These are phyloP conservation scores for Pilatotrama ljubarskyi DNA, from an alignment of 768 basidiomycete genomes.

Conservation along the genomic window DNA sequence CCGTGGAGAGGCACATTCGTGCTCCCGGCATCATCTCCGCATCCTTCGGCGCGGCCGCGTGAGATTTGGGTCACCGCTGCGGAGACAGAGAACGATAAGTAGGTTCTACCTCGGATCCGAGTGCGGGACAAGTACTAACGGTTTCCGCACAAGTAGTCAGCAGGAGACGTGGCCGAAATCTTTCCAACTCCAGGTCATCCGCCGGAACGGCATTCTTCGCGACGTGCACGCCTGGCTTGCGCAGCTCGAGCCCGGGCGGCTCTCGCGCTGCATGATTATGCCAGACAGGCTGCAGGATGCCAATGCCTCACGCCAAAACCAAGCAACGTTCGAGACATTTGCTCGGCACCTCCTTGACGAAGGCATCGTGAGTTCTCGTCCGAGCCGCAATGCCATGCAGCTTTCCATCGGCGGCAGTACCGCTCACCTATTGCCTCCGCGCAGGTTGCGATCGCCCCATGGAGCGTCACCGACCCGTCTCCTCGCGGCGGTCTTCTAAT, in stretches of 20 bases:
- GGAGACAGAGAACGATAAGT: slow-evolving; percentile 74
- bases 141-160: slow-evolving; percentile 37
- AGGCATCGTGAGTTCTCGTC: slow-evolving; percentile 45
- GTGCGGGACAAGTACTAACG: slow-evolving; percentile 6
- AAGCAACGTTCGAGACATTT: slow-evolving; percentile 54
- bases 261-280: slow-evolving; percentile 54
- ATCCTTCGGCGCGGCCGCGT: slow-evolving; percentile 44
- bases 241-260: slow-evolving; percentile 38
- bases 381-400: background rate
- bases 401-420: background rate
- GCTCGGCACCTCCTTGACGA: slow-evolving; percentile 52
- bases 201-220: slow-evolving; percentile 41
- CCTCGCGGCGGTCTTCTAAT: slow-evolving; percentile 47
- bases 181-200: slow-evolving; percentile 44
- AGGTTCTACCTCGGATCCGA: slow-evolving; percentile 33
- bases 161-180: slow-evolving; percentile 55
- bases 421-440: slow-evolving; percentile 6
- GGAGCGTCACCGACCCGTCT: slow-evolving; percentile 46
- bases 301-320: slow-evolving; percentile 49
- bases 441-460: slow-evolving; percentile 54
- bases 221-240: slow-evolving; percentile 55
- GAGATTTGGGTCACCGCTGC: slow-evolving; percentile 61
- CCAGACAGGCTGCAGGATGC: slow-evolving; percentile 57
- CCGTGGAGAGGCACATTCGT: slow-evolving; percentile 62
- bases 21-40: slow-evolving; percentile 49